Evolutionary conservation across 2,329 filamentous ascomycete species (phyloP), one percentile per base, ranked within the genome.

Genomic region (Neonectria punicea): DNA sequence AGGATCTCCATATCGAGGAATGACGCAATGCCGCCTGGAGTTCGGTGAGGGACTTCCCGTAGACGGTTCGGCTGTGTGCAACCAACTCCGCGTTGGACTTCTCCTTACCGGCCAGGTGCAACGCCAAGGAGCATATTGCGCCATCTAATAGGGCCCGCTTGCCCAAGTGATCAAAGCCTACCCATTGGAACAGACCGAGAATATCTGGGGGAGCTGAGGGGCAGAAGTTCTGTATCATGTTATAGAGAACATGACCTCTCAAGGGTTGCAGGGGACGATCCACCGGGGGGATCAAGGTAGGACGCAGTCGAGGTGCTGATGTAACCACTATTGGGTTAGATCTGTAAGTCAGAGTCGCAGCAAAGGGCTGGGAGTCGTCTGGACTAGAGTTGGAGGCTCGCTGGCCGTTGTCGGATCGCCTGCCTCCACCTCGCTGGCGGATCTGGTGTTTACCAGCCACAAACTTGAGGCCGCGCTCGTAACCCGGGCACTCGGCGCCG

Each of bases 401-500:
- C 32, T 36, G 28, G 20, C 41, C 49, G 34, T 53, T 36, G 36
- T 68, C 53, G 53, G 53, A 50, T 51, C 47, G 65, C 63, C 66
- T 71, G 43, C 71, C 71, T 46, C 74, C 70, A 41, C 71, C 70
- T 46, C 74, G 72, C 59, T 75, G 70, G 25, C 79, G 76, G 54
- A 82, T 76, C 16, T 73, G 69, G 63, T 82, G 80, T 67, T 82
- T 82, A 18, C 73, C 78, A 18, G 73, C 68, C 25, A 83, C 77
- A 59, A 82, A 82, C 69, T 83, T 82, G 66, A 77, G 70, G 43
- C 66, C 65, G 34, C 76, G 74, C 50, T 80, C 76, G 64, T 81
- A 82, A n/a, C 80, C 80, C 6, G 80, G 78, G 59, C 79, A 82
- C 8, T 72, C 70, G 22, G 72, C 76, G 39, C 79, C 78, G 62